Percentiles rank a stretch among this genome's conserved stretches.
Conservation (phyloP, 495 filamentous ascomycete species). For the Penicillium parvum region DNA sequence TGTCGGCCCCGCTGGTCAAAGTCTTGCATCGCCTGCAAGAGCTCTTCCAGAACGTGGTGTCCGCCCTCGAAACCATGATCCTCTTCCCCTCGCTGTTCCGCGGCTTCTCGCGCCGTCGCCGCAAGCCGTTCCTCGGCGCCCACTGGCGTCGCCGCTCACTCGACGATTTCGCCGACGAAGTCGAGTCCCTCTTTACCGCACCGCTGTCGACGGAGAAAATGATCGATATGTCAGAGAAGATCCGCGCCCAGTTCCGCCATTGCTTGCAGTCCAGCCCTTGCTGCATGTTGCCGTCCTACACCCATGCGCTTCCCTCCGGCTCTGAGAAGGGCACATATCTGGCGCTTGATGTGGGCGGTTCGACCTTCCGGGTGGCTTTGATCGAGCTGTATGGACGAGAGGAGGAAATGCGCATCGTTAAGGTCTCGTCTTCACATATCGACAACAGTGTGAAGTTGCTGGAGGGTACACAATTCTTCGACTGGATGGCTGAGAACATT, state of each 20-base stretch:
- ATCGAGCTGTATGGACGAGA: constrained; percentile 51
- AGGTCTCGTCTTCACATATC: constrained; percentile 48
- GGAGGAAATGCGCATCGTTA: constrained; percentile 48
- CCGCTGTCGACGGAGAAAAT: constrained; percentile 41
- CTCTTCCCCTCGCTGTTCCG: constrained; percentile 50
- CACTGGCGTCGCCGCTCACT: constrained; percentile 44
- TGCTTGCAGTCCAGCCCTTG: constrained; percentile 51
- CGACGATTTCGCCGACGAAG: constrained; percentile 49
- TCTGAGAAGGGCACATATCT: constrained; percentile 57
- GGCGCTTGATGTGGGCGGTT: constrained; percentile 63
- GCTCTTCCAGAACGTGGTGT: constrained; percentile 50
- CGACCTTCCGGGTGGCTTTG: constrained; percentile 60
- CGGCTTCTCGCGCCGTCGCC: constrained; percentile 31
- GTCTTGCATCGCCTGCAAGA: constrained; percentile 49
- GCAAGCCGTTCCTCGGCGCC: constrained; percentile 32
- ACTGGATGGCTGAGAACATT: constrained; percentile 64
- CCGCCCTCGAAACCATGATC: constrained; percentile 47
- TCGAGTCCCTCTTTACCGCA: constrained; percentile 45
- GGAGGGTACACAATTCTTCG: constrained; percentile 56
- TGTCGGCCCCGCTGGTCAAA: constrained; percentile 41
- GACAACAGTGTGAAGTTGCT: constrained; percentile 50
- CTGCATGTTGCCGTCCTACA: constrained; percentile 66
- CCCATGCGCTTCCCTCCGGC: constrained; percentile 56
- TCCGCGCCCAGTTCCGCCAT: constrained; percentile 54
- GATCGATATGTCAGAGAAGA: constrained; percentile 52